Conservation (phyloP, 169 alveolate species). For the Amoebophrya sp. region DNA sequence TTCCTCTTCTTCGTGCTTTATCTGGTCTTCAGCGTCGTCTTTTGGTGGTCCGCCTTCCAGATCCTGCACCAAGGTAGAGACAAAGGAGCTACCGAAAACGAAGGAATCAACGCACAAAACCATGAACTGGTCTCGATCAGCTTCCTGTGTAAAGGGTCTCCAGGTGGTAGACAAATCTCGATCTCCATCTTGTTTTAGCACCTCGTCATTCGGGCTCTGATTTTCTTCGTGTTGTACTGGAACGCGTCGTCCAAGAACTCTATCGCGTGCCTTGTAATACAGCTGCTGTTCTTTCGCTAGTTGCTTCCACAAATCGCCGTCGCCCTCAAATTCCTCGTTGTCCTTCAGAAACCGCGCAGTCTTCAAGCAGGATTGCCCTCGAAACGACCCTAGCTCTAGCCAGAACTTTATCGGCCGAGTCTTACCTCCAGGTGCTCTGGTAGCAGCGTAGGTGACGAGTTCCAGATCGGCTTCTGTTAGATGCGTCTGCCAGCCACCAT, state of each 20-base stretch:
- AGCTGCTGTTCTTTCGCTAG: too few species aligned
- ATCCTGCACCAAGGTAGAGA: not conserved
- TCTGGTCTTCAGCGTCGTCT: too few species aligned
- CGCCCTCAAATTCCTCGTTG: too few species aligned
- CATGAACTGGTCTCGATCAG: too few species aligned
- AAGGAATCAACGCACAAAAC: not conserved
- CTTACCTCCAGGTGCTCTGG: not conserved
- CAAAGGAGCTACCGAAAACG: not conserved
- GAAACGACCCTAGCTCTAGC: not conserved
- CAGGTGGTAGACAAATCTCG: too few species aligned
- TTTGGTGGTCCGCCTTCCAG: not conserved
- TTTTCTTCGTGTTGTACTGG: not conserved
- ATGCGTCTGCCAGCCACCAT: not conserved
- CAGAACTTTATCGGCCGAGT: not conserved
- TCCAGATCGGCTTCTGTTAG: not conserved
- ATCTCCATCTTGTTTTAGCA: too few species aligned
- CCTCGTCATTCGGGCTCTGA: not conserved
- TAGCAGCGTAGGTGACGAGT: not conserved
- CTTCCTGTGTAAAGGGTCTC: too few species aligned
- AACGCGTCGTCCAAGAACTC: not conserved
- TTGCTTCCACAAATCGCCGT: too few species aligned
- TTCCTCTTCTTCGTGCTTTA: not conserved
- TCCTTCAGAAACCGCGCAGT: not conserved
- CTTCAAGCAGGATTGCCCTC: not conserved
- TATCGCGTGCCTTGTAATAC: not conserved